phyloP scores from a whole-genome alignment of 352 stramenopile species.

The Pythium sukuiense region DNA sequence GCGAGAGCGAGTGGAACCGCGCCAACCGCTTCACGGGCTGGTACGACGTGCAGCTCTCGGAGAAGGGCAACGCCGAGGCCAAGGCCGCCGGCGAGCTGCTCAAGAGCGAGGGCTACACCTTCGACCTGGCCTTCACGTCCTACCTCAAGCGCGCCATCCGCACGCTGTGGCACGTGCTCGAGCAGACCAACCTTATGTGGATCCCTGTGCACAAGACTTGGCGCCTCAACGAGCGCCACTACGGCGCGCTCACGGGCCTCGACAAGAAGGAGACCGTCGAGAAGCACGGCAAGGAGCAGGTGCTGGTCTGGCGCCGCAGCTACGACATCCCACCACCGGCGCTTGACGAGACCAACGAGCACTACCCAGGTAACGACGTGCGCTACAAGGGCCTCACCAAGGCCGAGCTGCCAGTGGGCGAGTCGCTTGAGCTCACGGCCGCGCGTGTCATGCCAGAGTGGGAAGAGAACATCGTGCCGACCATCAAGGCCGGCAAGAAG shows the following conservation, averaged over 20 bases:
- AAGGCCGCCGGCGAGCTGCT: conserved; percentile 94
- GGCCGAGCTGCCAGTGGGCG: conserved; percentile 91
- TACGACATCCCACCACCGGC: conserved; percentile 97
- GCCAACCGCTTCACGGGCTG: conserved; percentile 99
- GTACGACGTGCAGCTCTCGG: conserved; percentile 95
- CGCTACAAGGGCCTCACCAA: conserved; percentile 91
- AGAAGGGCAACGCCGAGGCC: conserved; percentile 89
- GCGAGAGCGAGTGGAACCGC: conserved; percentile 98
- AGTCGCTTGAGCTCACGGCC: conserved; percentile 92
- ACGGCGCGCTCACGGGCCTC: conserved; percentile 96
- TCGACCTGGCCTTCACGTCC: conserved; percentile 96
- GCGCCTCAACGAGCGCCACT: conserved; percentile 99
- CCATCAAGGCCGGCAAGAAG: conserved; percentile 94
- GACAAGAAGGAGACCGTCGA: conserved; percentile 99
- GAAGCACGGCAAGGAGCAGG: conserved; percentile 98
- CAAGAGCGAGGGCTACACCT: conserved; percentile 90
- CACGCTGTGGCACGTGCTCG: conserved; percentile 96
- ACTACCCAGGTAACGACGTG: conserved; percentile 90
- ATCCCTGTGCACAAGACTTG: conserved; percentile 94
- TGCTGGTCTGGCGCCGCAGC: conserved; percentile 96
- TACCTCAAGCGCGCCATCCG: conserved; percentile 97
- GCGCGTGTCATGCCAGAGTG: conserved; percentile 96
- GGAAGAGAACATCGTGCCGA: conserved; percentile 93
- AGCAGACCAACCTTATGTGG: conserved; percentile 97
- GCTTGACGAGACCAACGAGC: conserved; percentile 85